Evolutionary conservation across 75 land plant genomes (phyloP).

Genomic region (Picea glauca): DNA sequence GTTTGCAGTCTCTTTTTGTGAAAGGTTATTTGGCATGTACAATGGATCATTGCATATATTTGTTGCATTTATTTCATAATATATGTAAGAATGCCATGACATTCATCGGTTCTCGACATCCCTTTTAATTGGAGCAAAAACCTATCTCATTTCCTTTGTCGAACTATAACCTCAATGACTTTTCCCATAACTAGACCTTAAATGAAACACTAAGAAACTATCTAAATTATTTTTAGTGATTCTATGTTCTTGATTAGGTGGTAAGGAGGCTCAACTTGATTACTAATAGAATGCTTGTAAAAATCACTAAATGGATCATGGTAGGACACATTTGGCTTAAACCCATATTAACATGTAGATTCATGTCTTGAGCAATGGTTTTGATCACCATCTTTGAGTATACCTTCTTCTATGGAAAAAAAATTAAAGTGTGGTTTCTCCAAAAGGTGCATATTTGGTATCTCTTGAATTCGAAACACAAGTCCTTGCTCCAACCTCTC

Average conservation of each 20-base stretch:
- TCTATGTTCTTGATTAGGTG: neutral
- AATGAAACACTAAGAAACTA: too few species aligned
- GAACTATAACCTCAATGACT: too few species aligned
- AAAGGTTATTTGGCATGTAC: neutral
- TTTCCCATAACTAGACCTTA: too few species aligned
- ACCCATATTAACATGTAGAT: neutral
- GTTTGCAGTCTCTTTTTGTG: neutral
- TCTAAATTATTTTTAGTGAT: neutral
- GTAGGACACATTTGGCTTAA: neutral
- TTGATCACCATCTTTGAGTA: neutral
- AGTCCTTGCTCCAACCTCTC: conserved; percentile 4
- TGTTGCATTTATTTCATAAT: neutral
- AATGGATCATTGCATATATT: neutral
- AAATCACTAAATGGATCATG: neutral
- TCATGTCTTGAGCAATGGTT: neutral
- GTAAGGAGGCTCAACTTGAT: neutral
- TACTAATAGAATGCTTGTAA: neutral
- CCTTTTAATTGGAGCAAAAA: neutral
- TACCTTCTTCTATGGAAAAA: neutral
- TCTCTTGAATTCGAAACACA: conserved; percentile 4
- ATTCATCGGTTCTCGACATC: neutral
- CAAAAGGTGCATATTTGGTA: neutral
- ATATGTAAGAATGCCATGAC: neutral
- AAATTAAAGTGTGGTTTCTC: neutral
- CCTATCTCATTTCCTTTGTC: too few species aligned